phyloP scores from a whole-genome alignment of 208 protist genomes.

The Wallacemonas sp. region DNA sequence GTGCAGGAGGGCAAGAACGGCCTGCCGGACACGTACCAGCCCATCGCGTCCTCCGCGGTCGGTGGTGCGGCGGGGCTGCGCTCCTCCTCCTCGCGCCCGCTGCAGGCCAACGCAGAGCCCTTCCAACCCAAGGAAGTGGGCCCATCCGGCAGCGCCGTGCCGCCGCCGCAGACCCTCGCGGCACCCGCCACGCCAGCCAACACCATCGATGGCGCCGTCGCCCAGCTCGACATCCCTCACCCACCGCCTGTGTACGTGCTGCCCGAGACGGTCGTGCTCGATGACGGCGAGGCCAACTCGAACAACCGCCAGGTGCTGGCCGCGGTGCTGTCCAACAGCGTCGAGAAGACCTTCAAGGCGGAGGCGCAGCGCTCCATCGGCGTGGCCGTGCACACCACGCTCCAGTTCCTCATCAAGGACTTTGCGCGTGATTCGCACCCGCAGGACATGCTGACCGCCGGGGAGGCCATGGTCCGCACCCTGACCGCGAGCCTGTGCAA shows the following conservation, averaged over 20 bases:
- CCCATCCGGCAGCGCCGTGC: slow-evolving; percentile 5
- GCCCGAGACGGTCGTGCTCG: slow-evolving; percentile 46
- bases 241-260: slow-evolving; percentile 58
- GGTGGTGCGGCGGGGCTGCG: slow-evolving; percentile 7
- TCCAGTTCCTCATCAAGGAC: slow-evolving; percentile 95
- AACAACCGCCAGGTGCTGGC: slow-evolving; percentile 48
- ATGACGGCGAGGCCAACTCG: slow-evolving; percentile 30
- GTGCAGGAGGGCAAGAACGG: slow-evolving; percentile 26
- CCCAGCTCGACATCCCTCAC: slow-evolving; percentile 26
- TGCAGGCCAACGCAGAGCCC: slow-evolving; percentile 86
- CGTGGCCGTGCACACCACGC: slow-evolving; percentile 92
- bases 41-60: neutral
- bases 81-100: slow-evolving; percentile 32
- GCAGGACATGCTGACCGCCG: slow-evolving; percentile 53
- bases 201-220: slow-evolving; percentile 27
- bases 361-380: slow-evolving; percentile 93
- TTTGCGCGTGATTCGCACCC: slow-evolving; percentile 94
- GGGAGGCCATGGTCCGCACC: slow-evolving; percentile 81
- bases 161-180: neutral
- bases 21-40: slow-evolving; percentile 18
- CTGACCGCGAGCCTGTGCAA: slow-evolving; percentile 79
- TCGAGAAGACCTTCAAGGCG: slow-evolving; percentile 84
- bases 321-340: slow-evolving; percentile 77
- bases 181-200: neutral
- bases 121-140: slow-evolving; percentile 79